phyloP scores from a whole-genome alignment of 2,329 filamentous ascomycete species.

The Aureobasidium musti region DNA sequence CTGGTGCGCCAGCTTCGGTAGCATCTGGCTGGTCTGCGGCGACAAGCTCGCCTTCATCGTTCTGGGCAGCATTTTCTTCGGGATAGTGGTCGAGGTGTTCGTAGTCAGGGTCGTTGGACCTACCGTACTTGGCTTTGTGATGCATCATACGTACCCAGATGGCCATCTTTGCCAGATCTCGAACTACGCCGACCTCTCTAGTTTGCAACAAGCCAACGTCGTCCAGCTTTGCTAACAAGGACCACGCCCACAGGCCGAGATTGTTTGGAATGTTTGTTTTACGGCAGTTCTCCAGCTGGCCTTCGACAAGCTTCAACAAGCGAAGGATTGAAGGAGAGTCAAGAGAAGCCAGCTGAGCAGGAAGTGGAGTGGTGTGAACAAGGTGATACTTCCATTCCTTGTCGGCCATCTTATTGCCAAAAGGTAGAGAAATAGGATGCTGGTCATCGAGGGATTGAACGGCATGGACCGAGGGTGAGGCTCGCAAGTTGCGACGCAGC shows the following conservation, averaged over 20 bases:
- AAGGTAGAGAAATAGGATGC: conserved; percentile 56
- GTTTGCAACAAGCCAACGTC: conserved; percentile 74
- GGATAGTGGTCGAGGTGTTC: conserved; percentile 36
- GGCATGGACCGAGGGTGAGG: conserved; percentile 55
- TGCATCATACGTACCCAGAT: conserved; percentile 58
- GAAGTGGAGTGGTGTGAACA: conserved; percentile 49
- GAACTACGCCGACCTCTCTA: conserved; percentile 71
- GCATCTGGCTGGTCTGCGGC: not conserved
- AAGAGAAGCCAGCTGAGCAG: conserved; percentile 56
- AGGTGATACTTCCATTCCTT: conserved; percentile 57
- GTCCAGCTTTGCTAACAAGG: conserved; percentile 65
- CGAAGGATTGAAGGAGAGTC: conserved; percentile 66
- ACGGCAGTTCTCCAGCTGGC: conserved; percentile 60
- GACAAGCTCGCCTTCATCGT: conserved; percentile 35
- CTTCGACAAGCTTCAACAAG: conserved; percentile 62
- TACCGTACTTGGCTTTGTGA: conserved; percentile 43
- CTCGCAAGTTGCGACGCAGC: conserved; percentile 65
- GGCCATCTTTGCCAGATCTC: conserved; percentile 78
- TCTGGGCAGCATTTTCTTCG: conserved; percentile 22
- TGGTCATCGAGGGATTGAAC: conserved; percentile 58
- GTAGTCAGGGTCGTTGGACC: conserved; percentile 45
- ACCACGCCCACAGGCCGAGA: conserved; percentile 84
- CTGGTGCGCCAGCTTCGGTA: conserved; percentile 27
- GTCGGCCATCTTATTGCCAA: conserved; percentile 55
- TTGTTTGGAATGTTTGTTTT: conserved; percentile 57